Base-by-base conservation (phyloP, 2,329 filamentous ascomycete species). In the Beauveria rudraprayagi region DNA sequence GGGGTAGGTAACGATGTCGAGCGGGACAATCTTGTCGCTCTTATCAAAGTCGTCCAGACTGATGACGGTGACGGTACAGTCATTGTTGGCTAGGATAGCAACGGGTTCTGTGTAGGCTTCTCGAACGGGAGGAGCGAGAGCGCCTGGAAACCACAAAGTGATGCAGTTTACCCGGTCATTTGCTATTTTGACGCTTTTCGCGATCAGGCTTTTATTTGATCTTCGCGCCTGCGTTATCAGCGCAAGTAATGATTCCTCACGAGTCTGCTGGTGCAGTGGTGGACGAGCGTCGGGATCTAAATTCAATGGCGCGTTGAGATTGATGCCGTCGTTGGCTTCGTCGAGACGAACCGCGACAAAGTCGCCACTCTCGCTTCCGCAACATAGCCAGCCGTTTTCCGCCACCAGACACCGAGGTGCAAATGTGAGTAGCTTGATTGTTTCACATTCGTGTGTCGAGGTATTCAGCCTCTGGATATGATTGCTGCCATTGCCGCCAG, bases 1-100 rank as follows among this genome's bases (percentile, higher is more conserved):
- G 5, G 90, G 88, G 65, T 96, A 88, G 4, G 83, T 80, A 58
- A 97, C 77, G 48, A 86, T 81, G 60, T 90, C 85, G 24, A 95
- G 75, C 41, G 88, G 79, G 63, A 89, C 80, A 16, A 73, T 72
- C 53, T 73, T 72, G 17, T 76, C 73, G 50, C 71, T 71, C 40
- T 68, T 68, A 4, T 76, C 73, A 56, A 85, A 83, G 57, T 87
- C 83, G 30, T 83, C 79, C 22, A 97, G 78, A 54, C 87, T 89
- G 70, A 95, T 91, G n/a, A 97, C 77, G 30, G 88, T 88, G 61
- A 97, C 89, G 1, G 90, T 91, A 71, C 87, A 88, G 76, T 97
- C 94, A 71, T 99, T 99, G 76, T 97, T 97, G 51, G 90, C 85
- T 68, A 97, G 77, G 51, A 90, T 82, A 56, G 86, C 89, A n/a